These are phyloP conservation scores for Cicer arietinum DNA, from an alignment of 306 rosid species.

Conservation along the genomic window DNA sequence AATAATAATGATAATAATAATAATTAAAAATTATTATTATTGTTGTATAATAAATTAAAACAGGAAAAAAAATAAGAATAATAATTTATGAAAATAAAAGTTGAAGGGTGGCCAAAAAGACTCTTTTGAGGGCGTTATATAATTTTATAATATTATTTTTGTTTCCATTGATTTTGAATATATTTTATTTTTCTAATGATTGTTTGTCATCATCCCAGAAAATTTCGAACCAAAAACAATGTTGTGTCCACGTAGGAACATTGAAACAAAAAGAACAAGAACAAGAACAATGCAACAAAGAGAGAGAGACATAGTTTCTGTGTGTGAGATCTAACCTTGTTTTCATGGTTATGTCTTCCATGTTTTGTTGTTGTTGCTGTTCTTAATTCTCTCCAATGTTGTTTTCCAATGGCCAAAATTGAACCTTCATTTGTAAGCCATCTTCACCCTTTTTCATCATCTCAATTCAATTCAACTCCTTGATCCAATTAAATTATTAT, in stretches of 20 bases:
- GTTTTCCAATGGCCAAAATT: constrained; percentile 53
- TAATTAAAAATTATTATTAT: too few species aligned
- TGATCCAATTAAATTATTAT: constrained; percentile 29
- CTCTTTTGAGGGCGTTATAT: background rate
- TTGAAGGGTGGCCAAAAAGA: constrained; percentile 30
- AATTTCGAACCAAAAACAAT: constrained; percentile 34
- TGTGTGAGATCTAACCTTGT: constrained; percentile 46
- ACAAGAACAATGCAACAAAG: constrained; percentile 6
- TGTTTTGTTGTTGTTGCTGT: constrained; percentile 49
- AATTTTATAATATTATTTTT: background rate
- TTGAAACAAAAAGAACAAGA: constrained; percentile 28
- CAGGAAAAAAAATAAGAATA: constrained; percentile 4
- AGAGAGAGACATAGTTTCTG: constrained; percentile 28
- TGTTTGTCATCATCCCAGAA: constrained; percentile 47
- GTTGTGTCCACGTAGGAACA: constrained; percentile 47
- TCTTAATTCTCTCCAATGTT: constrained; percentile 72
- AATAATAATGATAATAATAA: too few species aligned
- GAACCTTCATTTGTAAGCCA: constrained; percentile 55
- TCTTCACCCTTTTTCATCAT: constrained; percentile 39
- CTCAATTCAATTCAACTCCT: constrained; percentile 40
- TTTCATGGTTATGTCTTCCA: constrained; percentile 27
- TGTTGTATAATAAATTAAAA: background rate
- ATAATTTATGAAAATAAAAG: constrained; percentile 11
- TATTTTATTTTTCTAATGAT: constrained; percentile 15
- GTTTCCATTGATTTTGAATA: constrained; percentile 1